Evolutionary conservation across 352 stramenopile species (phyloP), one percentile per base, ranked within the genome.

Genomic region (Globisporangium mamillatum): DNA sequence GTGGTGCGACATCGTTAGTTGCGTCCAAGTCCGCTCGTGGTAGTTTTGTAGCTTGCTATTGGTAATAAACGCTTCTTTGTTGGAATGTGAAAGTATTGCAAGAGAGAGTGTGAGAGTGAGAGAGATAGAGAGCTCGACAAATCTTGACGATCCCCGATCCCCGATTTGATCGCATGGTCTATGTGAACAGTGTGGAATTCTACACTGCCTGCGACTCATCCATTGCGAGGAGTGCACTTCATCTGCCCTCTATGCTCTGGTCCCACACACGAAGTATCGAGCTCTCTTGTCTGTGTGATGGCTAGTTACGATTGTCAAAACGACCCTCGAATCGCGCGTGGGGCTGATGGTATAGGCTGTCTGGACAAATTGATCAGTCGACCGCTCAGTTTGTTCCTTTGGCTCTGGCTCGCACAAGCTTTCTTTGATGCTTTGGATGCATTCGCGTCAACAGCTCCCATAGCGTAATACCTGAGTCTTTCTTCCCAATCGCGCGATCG

Each of bases 361-460:
- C 41, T n/a, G 41, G 0, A 20, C 16, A 20, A 16, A 48, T 16
- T 16, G 12, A 16, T 20, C 14, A n/a, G 14, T 50, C 14, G 41
- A 50, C 14, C 6, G 16, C 7, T 50, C 41, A 50, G 20, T 44
- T 44, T 44, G 36, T 18, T 4, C 41, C 6, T 50, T 50, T 50
- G 20, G 41, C 20, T 50, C 41, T 16, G 41, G 16, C 16, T 50
- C 16, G 41, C 4, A n/a, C 14, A 16, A 7, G 16, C 5, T 50
- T 20, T 50, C 41, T n/a, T 50, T 50, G 41, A 50, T n/a, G 16
- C 14, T 27, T 25, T 58, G 7, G 5, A 34, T 18, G 10, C 22
- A 58, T 58, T 20, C 2, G 27, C 52, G 52, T 58, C 52, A 58
- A 32, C 52, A 27, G 24, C 52, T 58, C 52, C 3, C 52, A 58